phyloP scores from a whole-genome alignment of 352 stramenopile species.

The Globisporangium okanoganense region DNA sequence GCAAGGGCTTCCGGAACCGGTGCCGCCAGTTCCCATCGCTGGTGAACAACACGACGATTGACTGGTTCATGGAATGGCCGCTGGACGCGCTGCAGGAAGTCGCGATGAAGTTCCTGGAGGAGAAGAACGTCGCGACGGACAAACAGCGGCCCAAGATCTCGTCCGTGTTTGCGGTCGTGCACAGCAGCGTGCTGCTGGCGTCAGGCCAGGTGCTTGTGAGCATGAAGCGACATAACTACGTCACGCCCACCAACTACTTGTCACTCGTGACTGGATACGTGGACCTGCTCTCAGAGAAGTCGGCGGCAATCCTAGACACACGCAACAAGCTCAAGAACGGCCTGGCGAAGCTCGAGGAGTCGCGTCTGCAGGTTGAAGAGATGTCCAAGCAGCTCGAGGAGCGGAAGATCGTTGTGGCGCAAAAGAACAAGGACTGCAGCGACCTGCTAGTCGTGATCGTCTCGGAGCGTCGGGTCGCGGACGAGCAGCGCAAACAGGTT shows the following conservation, averaged over 20 bases:
- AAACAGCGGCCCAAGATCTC: constrained; percentile 80
- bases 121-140: constrained; percentile 78
- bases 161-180: constrained; percentile 86
- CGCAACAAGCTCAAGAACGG: constrained; percentile 83
- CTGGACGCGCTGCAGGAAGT: constrained; percentile 91
- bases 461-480: constrained; percentile 89
- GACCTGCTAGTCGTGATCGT: constrained; percentile 95
- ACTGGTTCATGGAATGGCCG: constrained; percentile 93
- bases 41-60: constrained; percentile 93
- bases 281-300: constrained; percentile 74
- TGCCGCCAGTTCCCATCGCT: constrained; percentile 91
- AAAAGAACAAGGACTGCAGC: constrained; percentile 94
- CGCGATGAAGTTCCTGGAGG: constrained; percentile 90
- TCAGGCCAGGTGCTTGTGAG: constrained; percentile 81
- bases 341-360: constrained; percentile 81
- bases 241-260: constrained; percentile 93
- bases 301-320: constrained; percentile 62
- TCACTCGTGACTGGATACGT: constrained; percentile 92
- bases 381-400: constrained; percentile 86
- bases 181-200: constrained; percentile 82
- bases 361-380: constrained; percentile 74
- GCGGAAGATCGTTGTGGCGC: constrained; percentile 87
- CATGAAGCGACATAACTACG: constrained; percentile 93
- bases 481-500: constrained; percentile 93
- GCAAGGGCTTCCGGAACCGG: constrained; percentile 79